Evolutionary conservation across 2,329 filamentous ascomycete genomes (phyloP), one percentile per base, ranked within the genome.

Genomic region (Fusarium piperis): DNA sequence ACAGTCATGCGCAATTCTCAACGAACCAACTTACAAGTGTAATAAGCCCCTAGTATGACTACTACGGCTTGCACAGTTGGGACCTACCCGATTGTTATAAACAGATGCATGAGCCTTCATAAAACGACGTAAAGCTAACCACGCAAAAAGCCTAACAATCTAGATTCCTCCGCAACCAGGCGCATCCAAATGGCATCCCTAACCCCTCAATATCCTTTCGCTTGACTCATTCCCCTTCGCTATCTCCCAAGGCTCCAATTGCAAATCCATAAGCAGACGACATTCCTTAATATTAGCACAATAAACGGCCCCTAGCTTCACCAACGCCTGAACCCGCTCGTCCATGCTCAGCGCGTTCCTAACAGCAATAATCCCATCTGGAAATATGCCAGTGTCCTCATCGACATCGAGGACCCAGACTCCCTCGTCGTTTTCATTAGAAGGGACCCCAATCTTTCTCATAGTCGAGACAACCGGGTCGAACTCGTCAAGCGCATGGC

Each of bases 261-360:
- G 7, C 44, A 48, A 48, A 30, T 48, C 44, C 44, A 30, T 4
- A 48, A 48, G 44, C 26, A 10, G 15, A 30, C 8, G 44, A 48
- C 44, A 48, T 18, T 48, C 15, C 15, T 48, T 30, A n/a, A 28
- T 6, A 48, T 48, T 9, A 28, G 26, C 44, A 30, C 44, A 48
- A 48, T 46, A 52, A 38, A 52, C 32, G 16, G 52, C 61, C 32
- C 53, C 41, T 44, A 64, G 32, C 53, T 41, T 59, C 61, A 51
- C 53, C 55, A 58, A 62, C 23, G 46, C 59, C 59, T 46, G 48
- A 55, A 62, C 59, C 32, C 59, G 46, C 59, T 62, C 59, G 28
- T 62, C 59, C 48, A 62, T 62, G 48, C 26, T 62, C 23, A 62
- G 59, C 33, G 59, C 59, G 16, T 62, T 62, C 48, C 33, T 62